Percentiles rank a stretch among this genome's conserved stretches.
Conservation (phyloP, 129 eudicot species). For the Flaveria robusta region DNA sequence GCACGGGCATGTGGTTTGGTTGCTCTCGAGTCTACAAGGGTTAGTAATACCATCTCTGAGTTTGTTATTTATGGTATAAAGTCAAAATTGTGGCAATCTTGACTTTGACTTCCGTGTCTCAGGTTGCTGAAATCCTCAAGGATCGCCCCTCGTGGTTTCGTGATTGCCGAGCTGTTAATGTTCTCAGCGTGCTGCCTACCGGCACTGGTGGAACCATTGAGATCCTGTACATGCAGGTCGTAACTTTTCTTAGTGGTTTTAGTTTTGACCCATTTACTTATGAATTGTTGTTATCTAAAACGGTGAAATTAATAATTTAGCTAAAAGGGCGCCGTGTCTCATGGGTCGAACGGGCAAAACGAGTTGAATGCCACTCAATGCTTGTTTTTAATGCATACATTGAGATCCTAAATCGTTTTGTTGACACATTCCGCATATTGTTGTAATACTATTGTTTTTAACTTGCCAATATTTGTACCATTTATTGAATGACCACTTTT, state of each 20-base stretch:
- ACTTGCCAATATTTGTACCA: neutral
- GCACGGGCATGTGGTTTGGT: constrained; percentile 62
- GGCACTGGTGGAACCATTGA: constrained; percentile 59
- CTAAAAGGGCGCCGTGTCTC: neutral
- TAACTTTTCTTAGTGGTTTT: neutral
- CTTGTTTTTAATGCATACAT: neutral
- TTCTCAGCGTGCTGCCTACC: constrained; percentile 48
- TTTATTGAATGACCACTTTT: neutral
- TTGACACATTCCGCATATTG: neutral
- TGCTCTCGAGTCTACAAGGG: constrained; percentile 55
- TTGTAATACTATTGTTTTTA: neutral
- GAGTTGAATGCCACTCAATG: neutral
- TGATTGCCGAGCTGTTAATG: constrained; percentile 54
- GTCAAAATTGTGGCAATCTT: neutral
- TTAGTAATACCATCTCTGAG: constrained; percentile 8
- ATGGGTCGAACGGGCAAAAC: neutral
- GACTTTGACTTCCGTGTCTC: constrained; percentile 8
- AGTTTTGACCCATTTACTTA: neutral
- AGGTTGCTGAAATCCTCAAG: constrained; percentile 57
- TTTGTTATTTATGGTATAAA: neutral
- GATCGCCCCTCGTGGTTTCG: constrained; percentile 57
- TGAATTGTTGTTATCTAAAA: neutral
- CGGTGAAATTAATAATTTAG: neutral
- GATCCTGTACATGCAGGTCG: constrained; percentile 57
- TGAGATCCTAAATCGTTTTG: neutral